Evolutionary conservation across 108 stramenopile species (phyloP), one percentile per base, ranked within the genome.

Genomic region (Skeletonema costatum): DNA sequence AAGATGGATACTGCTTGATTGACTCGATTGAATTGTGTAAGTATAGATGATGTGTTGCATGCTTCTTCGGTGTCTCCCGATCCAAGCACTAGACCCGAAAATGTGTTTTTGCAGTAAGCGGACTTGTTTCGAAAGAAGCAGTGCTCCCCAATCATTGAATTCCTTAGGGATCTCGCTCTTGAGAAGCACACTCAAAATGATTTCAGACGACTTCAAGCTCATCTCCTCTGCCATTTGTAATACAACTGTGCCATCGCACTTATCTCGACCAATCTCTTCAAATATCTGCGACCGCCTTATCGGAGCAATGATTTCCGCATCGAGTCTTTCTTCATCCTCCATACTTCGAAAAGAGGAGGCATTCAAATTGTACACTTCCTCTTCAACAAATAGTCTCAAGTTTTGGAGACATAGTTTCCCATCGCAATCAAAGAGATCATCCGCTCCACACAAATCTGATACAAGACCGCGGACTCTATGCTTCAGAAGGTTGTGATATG

Each of bases 121-220:
- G 1, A 95, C 88, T 80, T 95, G 88, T 64, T 95, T 95, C 32
- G 91, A 88, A 14, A 95, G 82, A 38, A 95, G 87, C 63, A 95
- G 58, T 5, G 92, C 87, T 3, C 94, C 94, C 90, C 91, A 95
- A 63, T 93, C 94, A 50, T 88, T 93, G 64, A 95, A 90, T 61
- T 73, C 70, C 68, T 89, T 92, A 5, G 78, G 70, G 32, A 48
- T 41, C 42, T 75, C 32, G 29, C 69, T 66, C 9, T 68, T 46
- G 53, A 84, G 71, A 10, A 92, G 58, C 39, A 79, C 69, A 32
- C 87, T 69, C 50, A 92, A 35, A 69, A 94, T 86, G 21, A 92
- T 73, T 63, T 90, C 84, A 1, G 84, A 79, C 32, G 92, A 60
- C 33, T 61, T 74, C 33, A n/a, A 64, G 36, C 85, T 81, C 32